Evolutionary conservation across 352 stramenopile genomes (phyloP).

Genomic region (Pythium sukuiense): DNA sequence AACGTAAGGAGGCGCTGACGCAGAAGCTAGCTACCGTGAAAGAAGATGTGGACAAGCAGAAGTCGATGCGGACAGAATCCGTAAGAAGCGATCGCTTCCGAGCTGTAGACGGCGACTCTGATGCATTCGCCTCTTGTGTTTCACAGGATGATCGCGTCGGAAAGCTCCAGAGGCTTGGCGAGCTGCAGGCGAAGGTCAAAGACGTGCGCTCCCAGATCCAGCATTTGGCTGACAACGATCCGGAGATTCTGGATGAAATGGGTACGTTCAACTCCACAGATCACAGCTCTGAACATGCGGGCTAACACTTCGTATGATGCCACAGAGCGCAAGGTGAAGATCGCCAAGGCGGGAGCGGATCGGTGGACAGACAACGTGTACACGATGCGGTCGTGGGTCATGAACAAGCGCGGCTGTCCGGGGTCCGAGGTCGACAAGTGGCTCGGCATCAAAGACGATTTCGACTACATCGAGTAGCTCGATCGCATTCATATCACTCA

Average conservation of each 20-base stretch:
- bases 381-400: constrained; percentile 78
- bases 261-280: constrained; percentile 22
- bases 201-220: constrained; percentile 55
- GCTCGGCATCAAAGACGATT: constrained; percentile 85
- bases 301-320: neutral
- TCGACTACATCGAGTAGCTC: constrained; percentile 78
- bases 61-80: constrained; percentile 52
- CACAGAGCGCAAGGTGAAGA: constrained; percentile 49
- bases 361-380: constrained; percentile 87
- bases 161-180: constrained; percentile 55
- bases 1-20: constrained; percentile 38
- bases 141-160: constrained; percentile 58
- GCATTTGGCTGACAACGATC: constrained; percentile 73
- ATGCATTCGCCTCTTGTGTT: neutral
- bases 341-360: constrained; percentile 72
- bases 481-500: neutral
- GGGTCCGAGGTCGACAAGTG: constrained; percentile 81
- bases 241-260: constrained; percentile 60
- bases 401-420: constrained; percentile 72
- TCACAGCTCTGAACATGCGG: neutral
- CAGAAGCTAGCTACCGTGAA: constrained; percentile 55
- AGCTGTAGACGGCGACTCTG: neutral
- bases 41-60: constrained; percentile 49
- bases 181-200: constrained; percentile 53
- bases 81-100: constrained; percentile 24